Percentiles rank a stretch among this genome's conserved stretches.
Evolutionary conservation across 1,284 basidiomycete genomes (phyloP).

Genomic region (Pascua sp.): DNA sequence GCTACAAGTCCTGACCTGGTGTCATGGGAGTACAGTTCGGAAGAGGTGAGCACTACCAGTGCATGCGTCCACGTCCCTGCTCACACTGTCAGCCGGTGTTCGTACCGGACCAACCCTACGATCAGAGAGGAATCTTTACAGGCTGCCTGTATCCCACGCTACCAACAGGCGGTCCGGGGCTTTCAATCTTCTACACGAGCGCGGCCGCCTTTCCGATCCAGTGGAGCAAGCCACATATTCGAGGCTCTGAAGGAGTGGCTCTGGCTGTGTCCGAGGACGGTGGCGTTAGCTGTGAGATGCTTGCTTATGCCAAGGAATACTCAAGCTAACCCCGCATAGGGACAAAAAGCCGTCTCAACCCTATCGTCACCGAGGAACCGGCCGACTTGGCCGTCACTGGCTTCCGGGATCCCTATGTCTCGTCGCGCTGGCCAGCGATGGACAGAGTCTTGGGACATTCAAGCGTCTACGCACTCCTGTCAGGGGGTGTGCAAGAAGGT

Average conservation of each 20-base stretch:
- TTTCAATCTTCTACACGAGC: conserved; percentile 16
- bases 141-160: conserved; percentile 14
- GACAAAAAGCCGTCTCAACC: conserved; percentile 16
- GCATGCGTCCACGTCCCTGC: background rate
- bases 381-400: conserved; percentile 13
- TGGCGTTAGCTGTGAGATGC: conserved; percentile 18
- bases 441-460: background rate
- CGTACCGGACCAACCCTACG: conserved; percentile 14
- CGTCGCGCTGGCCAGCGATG: conserved; percentile 17
- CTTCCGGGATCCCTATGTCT: conserved; percentile 23
- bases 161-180: background rate
- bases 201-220: conserved; percentile 8
- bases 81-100: conserved; percentile 7
- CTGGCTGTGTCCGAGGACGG: conserved; percentile 16
- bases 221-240: conserved; percentile 8
- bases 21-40: conserved; percentile 13
- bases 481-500: conserved; percentile 17
- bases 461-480: conserved; percentile 19
- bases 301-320: background rate
- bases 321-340: conserved; percentile 6
- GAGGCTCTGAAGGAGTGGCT: conserved; percentile 19
- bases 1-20: conserved; percentile 20
- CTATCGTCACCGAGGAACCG: conserved; percentile 16
- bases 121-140: conserved; percentile 21
- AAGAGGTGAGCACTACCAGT: background rate